Conservation (phyloP, 1,139 yeast species). For the Taiozyma onychis region DNA sequence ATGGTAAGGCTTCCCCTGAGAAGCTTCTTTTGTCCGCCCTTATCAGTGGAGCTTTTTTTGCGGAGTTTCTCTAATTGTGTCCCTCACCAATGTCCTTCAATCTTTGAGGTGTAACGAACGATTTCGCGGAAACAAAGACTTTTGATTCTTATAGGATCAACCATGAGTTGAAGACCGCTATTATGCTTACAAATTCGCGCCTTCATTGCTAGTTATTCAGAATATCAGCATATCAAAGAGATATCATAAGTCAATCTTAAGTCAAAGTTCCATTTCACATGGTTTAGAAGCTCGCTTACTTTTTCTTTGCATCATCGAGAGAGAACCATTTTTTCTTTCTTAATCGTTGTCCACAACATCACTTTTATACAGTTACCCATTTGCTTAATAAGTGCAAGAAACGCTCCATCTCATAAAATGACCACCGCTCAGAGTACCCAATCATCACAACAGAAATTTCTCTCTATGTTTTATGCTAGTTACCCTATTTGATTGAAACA, state of each 20-base stretch:
- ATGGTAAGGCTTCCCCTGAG: neutral
- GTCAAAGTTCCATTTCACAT: too few relatives aligned
- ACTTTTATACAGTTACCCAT: neutral
- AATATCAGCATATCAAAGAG: too few relatives aligned
- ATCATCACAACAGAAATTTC: neutral
- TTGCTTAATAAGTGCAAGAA: neutral
- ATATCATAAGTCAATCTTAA: too few relatives aligned
- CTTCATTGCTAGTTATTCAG: too few relatives aligned
- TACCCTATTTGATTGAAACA: neutral
- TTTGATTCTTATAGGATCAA: too few relatives aligned
- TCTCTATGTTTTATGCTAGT: neutral
- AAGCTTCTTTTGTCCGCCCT: neutral
- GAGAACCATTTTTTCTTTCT: too few relatives aligned
- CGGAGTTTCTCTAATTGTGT: neutral
- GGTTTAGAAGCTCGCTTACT: too few relatives aligned
- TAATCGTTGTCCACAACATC: neutral
- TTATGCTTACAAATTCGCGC: too few relatives aligned
- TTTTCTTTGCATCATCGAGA: too few relatives aligned
- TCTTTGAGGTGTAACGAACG: neutral
- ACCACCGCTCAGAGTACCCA: neutral
- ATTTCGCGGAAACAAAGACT: neutral
- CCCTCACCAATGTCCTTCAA: neutral
- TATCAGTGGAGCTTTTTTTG: neutral
- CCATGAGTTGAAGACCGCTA: neutral
- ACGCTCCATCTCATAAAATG: neutral